Percentiles rank a stretch among this genome's conserved stretches.
Conservation (phyloP, 805 yeast genomes). For the Saccharomycopsis fibuligera region DNA sequence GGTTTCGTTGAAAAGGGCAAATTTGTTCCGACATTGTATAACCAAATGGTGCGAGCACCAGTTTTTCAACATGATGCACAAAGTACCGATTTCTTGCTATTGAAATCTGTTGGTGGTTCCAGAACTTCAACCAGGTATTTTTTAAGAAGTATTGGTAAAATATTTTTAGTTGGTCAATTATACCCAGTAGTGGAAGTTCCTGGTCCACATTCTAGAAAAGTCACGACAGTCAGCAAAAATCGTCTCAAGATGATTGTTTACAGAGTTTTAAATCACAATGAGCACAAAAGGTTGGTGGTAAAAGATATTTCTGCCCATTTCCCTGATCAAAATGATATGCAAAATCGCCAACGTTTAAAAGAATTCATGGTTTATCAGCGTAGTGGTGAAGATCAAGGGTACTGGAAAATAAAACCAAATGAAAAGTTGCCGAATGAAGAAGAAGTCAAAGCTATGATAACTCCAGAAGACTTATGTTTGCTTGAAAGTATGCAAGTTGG, state of each 20-base stretch:
- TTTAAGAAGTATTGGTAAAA: slow-evolving; percentile 59
- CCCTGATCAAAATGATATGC: slow-evolving; percentile 97
- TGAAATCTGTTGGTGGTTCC: slow-evolving; percentile 76
- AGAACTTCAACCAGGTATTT: slow-evolving; percentile 54
- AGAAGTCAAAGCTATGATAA: slow-evolving; percentile 70
- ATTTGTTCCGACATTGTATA: slow-evolving; percentile 88
- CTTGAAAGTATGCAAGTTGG: slow-evolving; percentile 91
- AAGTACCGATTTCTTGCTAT: slow-evolving; percentile 72
- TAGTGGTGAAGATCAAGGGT: slow-evolving; percentile 89
- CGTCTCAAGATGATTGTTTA: slow-evolving; percentile 90
- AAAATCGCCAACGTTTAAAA: slow-evolving; percentile 87
- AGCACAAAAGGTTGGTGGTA: slow-evolving; percentile 69
- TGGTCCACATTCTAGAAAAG: slow-evolving; percentile 95
- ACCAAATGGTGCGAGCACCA: slow-evolving; percentile 89
- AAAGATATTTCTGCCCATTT: slow-evolving; percentile 87
- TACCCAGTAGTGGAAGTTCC: slow-evolving; percentile 94
- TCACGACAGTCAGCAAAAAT: slow-evolving; percentile 86
- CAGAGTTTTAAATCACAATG: slow-evolving; percentile 72
- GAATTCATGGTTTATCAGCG: slow-evolving; percentile 98
- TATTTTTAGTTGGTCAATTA: slow-evolving; percentile 86
- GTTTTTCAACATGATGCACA: slow-evolving; percentile 78
- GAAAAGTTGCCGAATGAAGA: slow-evolving; percentile 72
- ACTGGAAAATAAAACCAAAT: slow-evolving; percentile 76
- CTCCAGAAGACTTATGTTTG: slow-evolving; percentile 85
- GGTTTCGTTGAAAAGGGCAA: slow-evolving; percentile 95